Evolutionary conservation across 345 rosid genomes (phyloP).

Genomic region (Linum trigynum): DNA sequence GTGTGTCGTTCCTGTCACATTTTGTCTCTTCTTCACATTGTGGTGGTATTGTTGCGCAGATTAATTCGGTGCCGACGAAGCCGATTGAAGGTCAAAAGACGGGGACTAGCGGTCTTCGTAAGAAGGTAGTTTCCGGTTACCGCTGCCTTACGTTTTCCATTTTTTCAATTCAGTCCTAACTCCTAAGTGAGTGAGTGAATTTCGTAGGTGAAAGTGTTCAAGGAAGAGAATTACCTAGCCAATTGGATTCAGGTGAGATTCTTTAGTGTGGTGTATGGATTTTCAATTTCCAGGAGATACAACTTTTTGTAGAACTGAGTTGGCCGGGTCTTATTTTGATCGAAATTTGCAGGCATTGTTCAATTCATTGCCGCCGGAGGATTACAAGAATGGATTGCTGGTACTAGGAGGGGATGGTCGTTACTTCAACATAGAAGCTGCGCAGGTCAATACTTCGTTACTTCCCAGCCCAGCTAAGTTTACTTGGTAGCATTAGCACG

Average conservation of each 20-base stretch:
- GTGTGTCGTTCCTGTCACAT: not conserved
- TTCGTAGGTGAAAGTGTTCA: slow-evolving; percentile 74
- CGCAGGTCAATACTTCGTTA: slow-evolving; percentile 45
- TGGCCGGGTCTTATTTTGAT: slow-evolving; percentile 4
- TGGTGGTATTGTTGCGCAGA: slow-evolving; percentile 20
- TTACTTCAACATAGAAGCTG: slow-evolving; percentile 74
- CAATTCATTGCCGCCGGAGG: slow-evolving; percentile 70
- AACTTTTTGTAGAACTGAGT: not conserved
- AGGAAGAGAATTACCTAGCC: slow-evolving; percentile 76
- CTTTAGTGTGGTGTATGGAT: not conserved
- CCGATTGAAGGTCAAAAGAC: slow-evolving; percentile 81
- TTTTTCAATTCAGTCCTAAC: not conserved
- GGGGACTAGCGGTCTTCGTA: slow-evolving; percentile 75
- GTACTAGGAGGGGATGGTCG: slow-evolving; percentile 96
- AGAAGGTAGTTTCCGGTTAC: slow-evolving; percentile 43
- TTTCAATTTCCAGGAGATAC: slow-evolving; percentile 3
- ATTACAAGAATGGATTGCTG: slow-evolving; percentile 62
- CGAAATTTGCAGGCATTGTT: slow-evolving; percentile 56
- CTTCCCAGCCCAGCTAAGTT: not conserved
- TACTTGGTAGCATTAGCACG: not conserved
- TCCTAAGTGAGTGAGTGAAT: not conserved
- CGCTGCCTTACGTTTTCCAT: not conserved
- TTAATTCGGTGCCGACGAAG: slow-evolving; percentile 58
- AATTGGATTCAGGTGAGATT: slow-evolving; percentile 89
- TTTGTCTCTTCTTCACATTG: not conserved